These are phyloP conservation scores for Saposhnikovia divaricata DNA, from an alignment of 129 eudicot species.

Conservation along the genomic window DNA sequence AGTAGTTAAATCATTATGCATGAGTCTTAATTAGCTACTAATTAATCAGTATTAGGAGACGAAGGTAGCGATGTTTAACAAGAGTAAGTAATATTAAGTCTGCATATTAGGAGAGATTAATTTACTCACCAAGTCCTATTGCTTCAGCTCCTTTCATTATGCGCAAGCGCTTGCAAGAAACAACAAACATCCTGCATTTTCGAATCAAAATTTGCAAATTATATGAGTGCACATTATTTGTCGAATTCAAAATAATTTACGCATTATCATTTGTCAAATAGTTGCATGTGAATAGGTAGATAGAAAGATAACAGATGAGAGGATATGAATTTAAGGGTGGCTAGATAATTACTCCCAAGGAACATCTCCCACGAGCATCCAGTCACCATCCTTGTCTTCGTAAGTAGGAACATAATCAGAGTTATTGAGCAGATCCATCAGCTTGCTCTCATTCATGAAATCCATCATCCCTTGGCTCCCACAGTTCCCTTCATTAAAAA, in stretches of 20 bases:
- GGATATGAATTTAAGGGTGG: not conserved
- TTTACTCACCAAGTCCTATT: slow-evolving; percentile 66
- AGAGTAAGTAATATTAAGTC: not conserved
- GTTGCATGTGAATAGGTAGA: not conserved
- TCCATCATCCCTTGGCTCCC: slow-evolving; percentile 75
- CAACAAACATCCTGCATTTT: slow-evolving; percentile 65
- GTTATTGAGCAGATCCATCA: slow-evolving; percentile 72
- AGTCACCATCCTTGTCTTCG: slow-evolving; percentile 88
- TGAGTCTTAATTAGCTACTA: no score
- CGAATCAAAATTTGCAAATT: not conserved
- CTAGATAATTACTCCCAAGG: slow-evolving; percentile 70
- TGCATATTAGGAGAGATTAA: not conserved
- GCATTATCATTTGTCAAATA: no score
- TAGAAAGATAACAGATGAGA: not conserved
- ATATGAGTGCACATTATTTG: not conserved
- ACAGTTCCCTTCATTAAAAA: slow-evolving; percentile 36
- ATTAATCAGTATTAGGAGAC: not conserved
- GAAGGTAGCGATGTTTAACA: not conserved
- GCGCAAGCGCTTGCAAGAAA: slow-evolving; percentile 90
- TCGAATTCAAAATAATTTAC: no score
- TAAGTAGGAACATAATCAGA: slow-evolving; percentile 85
- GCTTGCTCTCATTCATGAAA: slow-evolving; percentile 90
- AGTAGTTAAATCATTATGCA: no score
- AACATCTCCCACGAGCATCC: slow-evolving; percentile 96
- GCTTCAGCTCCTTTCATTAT: slow-evolving; percentile 87